Conservation (phyloP, 2,329 filamentous ascomycete genomes). For the Aspergillus sclerotialis region DNA sequence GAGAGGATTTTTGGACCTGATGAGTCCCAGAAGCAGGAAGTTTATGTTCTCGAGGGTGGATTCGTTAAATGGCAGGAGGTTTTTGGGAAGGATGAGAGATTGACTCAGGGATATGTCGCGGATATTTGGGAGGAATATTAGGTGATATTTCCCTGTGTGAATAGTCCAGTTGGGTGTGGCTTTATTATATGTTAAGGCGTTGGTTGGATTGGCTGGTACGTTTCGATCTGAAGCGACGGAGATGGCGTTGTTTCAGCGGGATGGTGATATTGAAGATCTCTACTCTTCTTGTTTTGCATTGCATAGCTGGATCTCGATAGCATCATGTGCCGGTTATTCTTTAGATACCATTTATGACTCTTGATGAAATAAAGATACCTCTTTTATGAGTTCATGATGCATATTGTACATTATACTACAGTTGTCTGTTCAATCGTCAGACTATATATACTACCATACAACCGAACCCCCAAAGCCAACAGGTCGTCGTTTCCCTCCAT, state of each 20-base stretch:
- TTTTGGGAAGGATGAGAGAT: conserved; percentile 64
- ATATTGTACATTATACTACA: conserved; percentile 8
- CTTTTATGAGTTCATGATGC: neutral
- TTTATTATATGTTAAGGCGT: neutral
- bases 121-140: conserved; percentile 68
- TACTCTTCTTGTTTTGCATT: too few relatives aligned
- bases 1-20: conserved; percentile 45
- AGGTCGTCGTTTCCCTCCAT: conserved; percentile 63
- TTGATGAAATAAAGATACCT: neutral
- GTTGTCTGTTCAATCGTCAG: too few relatives aligned
- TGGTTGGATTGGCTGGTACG: neutral
- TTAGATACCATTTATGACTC: conserved; percentile 6
- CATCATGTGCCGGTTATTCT: too few relatives aligned
- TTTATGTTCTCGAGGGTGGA: conserved; percentile 74
- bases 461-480: conserved; percentile 81
- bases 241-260: neutral
- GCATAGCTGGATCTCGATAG: too few relatives aligned
- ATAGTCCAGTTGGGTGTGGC: conserved; percentile 1
- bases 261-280: neutral
- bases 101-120: conserved; percentile 79
- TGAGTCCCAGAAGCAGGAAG: conserved; percentile 53
- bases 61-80: conserved; percentile 86
- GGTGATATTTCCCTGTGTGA: neutral
- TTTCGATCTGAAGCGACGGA: too few relatives aligned
- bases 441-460: conserved; percentile 6